These are phyloP conservation scores for Hypericum androsaemum DNA, from an alignment of 345 rosid genomes.

Conservation along the genomic window DNA sequence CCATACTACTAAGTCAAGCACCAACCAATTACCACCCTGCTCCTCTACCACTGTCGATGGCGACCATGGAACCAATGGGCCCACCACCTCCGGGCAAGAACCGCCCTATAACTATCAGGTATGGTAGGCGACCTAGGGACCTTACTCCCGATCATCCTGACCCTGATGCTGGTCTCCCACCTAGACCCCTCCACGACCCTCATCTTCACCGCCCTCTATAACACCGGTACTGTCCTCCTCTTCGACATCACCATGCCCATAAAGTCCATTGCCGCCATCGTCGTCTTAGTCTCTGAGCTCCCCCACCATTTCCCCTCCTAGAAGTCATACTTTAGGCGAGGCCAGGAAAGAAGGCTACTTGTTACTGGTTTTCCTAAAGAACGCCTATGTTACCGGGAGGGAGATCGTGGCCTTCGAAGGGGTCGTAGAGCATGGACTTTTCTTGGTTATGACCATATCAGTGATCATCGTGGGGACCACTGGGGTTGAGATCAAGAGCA, in stretches of 20 bases:
- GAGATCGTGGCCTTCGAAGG: slow-evolving; percentile 74
- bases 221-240: slow-evolving; percentile 68
- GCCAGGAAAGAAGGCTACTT: slow-evolving; percentile 53
- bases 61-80: no score
- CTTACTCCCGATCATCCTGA: slow-evolving; percentile 61
- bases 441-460: slow-evolving; percentile 82
- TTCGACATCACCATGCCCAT: slow-evolving; percentile 78
- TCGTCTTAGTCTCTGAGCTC: slow-evolving; percentile 57
- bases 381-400: slow-evolving; percentile 61
- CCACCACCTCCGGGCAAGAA: slow-evolving; percentile 34
- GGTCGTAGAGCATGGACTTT: slow-evolving; percentile 93
- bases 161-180: slow-evolving; percentile 57
- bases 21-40: slow-evolving; percentile 14
- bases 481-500: slow-evolving; percentile 71
- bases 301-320: slow-evolving; percentile 59
- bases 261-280: slow-evolving; percentile 80
- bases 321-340: slow-evolving; percentile 62
- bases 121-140: slow-evolving; percentile 83
- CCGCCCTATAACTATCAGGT: slow-evolving; percentile 47
- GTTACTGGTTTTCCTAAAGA: slow-evolving; percentile 78
- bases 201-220: slow-evolving; percentile 64
- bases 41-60: slow-evolving; percentile 24
- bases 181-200: slow-evolving; percentile 66
- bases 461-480: slow-evolving; percentile 78
- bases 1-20: not conserved